Base-by-base conservation (phyloP, 2,329 filamentous ascomycete genomes). In the Aspergillus brasiliensis region DNA sequence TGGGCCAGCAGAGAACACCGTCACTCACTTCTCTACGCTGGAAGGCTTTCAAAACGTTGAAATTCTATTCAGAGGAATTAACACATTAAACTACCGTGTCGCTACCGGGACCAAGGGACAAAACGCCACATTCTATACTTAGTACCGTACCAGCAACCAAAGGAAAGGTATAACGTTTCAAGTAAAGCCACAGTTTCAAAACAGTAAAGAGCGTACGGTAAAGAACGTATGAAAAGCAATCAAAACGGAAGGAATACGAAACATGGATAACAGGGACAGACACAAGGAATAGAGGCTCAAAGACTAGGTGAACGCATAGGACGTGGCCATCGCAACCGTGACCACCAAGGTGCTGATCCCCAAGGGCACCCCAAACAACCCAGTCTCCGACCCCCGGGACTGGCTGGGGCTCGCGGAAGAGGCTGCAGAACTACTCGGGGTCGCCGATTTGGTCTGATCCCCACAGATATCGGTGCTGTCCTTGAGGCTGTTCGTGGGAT, bases 401-500 rank as follows among this genome's bases (percentile, higher is more conserved):
- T 38, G 10, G 5, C 2, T 44, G 4, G 40, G 38, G 52, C 38
- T 55, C 3, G 23, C 21, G 4, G 52, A 46, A 3, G 52, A 55
- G 25, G 52, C 38, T 31, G 38, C 38, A 17, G 52, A 55, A 11
- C 52, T 44, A 46, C 52, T 55, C 38, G 51, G 31, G 10, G 10
- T 52, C 5, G 31, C 21, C 19, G 52, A 31, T 10, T 37, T 13
- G 23, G 52, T 21, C 4, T 46, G 11, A 44, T 54, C 37, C 17
- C 13, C 52, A 46, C 52, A 55, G 52, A 55, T 28, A 13, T 55
- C 28, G 8, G 40, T 55, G 52, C 38, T 46, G 2, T 46, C 11
- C 17, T 55, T 55, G 38, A 55, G 52, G 25, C 52, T 55, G 23
- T 46, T 38, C 25, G 52, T 55, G 40, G 52, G 52, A 55, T 55